Evolutionary conservation across 2,329 filamentous ascomycete species (phyloP), one percentile per base, ranked within the genome.

Genomic region (Raffaelea albimanens): DNA sequence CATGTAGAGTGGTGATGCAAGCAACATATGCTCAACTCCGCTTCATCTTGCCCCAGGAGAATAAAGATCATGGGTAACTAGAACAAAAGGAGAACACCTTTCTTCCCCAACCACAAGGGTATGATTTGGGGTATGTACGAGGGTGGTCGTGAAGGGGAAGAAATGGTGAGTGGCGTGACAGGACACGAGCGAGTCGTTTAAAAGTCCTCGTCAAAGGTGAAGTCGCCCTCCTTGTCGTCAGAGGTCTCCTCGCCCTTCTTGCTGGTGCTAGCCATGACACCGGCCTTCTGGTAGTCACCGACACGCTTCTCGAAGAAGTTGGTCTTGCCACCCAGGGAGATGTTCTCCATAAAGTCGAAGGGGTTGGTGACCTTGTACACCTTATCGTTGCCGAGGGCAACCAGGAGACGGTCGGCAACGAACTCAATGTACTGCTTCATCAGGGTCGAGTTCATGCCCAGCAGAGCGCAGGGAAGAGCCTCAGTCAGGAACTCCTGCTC

Each of bases 401-500:
- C 75, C 33, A 98, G 80, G 33, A 98, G 84, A 59, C 93, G 87
- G 67, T 98, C 93, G 55, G 93, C 93, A 43, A 98, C 93, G 60
- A 98, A 98, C 80, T 98, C 93, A 58, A 98, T 98, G 77, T 98
- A 98, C 72, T 97, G 91, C 78, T 94, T 94, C 93, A 98, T 98
- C 58, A 98, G 79, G 57, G 76, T 85, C 47, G 90, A 70, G 76
- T 98, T 98, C 93, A 98, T 98, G 71, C 93, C 93, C 29, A 98
- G 86, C 45, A 98, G 83, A 40, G 80, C 89, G 59, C 85, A 89
- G 16, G 93, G 93, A 45, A 98, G 83, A 55, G 93, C 90, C 65
- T 98, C 93, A 2, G 90, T 94, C 58, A 98, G 69, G 77, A 98
- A 98, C 72, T 98, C 93, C 69, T 98, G 85, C 76, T 98, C 93